Evolutionary conservation across 164 flowering plant species (phyloP), one percentile per base, ranked within the genome.

Genomic region (Vitis amurensis): DNA sequence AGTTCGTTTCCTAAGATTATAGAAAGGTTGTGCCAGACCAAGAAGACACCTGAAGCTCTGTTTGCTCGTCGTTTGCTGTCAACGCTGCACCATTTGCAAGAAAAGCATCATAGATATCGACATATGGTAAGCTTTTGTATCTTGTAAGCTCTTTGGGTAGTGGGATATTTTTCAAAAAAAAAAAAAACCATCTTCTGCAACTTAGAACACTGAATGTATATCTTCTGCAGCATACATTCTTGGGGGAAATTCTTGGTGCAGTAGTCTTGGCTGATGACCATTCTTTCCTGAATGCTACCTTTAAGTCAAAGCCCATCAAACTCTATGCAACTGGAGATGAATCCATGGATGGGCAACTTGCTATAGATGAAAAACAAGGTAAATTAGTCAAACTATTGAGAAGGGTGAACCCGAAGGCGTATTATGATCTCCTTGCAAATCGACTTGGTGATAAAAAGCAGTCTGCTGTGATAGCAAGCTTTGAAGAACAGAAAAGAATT

Each of bases 221-320:
- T 68, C 37, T 59, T 4, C 13, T 79, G 76, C 83, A 91, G 95
- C 88, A 84, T 14, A 91, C 61, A 53, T 94, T 92, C 79, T 66
- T 91, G 71, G 99, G 97, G 59, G 97, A 94, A 78, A 82, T 91
- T 27, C 86, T 92, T 49, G 99, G 97, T 56, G 85, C 95, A 55
- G 85, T 86, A 10, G 62, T 83, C 53, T 59, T 91, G 70, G 88
- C 82, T 37, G 75, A 80, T 55, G 80, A 86, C 52, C 48, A 75
- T 37, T 76, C 80, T 14, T 4, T 50, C 51, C 63, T 91, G 63
- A 79, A 87, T 3, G 61, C 85, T 47, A 66, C 57, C 1, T 76
- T 80, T 6, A 68, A 76, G 69, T 52, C 64, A 51, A 77, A 78
- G 74, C 81, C 73, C 2, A 31, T 92, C 61, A 79, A 67, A 61